Conservation (phyloP, 371 early-diverging fungal species). For the Rhizopus arrhizus region DNA sequence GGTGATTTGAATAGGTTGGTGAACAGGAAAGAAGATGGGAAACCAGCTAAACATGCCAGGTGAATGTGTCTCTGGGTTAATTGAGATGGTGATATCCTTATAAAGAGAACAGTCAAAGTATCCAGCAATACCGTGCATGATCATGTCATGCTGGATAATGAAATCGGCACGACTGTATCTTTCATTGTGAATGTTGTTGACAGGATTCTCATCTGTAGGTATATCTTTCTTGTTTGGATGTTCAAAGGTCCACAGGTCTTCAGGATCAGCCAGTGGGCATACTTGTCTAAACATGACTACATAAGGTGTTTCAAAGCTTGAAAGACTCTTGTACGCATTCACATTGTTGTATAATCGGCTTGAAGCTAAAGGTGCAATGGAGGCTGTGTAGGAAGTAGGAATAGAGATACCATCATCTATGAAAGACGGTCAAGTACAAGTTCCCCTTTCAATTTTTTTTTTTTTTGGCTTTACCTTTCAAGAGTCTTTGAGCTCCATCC, state of each 20-base stretch:
- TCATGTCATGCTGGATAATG: conserved; percentile 52
- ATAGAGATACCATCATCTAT: conserved; percentile 85
- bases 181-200: conserved; percentile 74
- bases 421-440: background rate
- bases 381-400: conserved; percentile 82
- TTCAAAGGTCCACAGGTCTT: conserved; percentile 79
- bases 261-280: conserved; percentile 65
- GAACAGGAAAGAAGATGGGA: conserved; percentile 91
- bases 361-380: conserved; percentile 84
- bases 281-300: conserved; percentile 89
- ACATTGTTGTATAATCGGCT: conserved; percentile 73
- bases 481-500: conserved; percentile 84
- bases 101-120: conserved; percentile 92
- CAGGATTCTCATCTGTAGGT: conserved; percentile 46
- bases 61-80: conserved; percentile 83
- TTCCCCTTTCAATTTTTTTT: background rate
- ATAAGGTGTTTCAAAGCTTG: conserved; percentile 85
- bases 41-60: conserved; percentile 97
- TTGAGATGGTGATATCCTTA: conserved; percentile 81
- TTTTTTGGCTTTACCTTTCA: conserved; percentile 61
- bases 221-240: conserved; percentile 68
- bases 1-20: conserved; percentile 71
- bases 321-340: conserved; percentile 63
- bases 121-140: conserved; percentile 93
- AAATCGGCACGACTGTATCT: conserved; percentile 65